Evolutionary conservation across 1,139 yeast species (phyloP), one percentile per base, ranked within the genome.

Genomic region (Pichia sp.): DNA sequence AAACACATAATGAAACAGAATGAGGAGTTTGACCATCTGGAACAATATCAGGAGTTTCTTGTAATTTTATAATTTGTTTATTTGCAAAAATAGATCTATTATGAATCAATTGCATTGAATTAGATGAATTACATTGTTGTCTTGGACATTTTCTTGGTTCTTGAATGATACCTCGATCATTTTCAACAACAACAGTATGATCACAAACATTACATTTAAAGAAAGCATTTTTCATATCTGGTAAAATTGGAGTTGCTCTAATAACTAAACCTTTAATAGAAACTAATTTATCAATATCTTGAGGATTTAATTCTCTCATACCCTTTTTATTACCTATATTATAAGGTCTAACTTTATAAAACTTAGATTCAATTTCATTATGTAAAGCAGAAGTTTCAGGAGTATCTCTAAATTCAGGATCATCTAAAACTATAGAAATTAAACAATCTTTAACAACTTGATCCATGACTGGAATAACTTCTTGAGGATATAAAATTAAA

Each of bases 1-100:
- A 92, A 3, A 88, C 95, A 71, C 97, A 89, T 36, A 92, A 72
- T 10, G 96, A 88, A 48, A 92, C 88, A 10, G 97, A 84, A 65
- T 92, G 98, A 2, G 99, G 98, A 3, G 98, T 92, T 67, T 92
- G 98, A 27, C 99, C 99, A 69, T 88, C 98, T 3, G 98, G 98
- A n/a, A 92, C 96, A 55, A 82, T 74, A 66, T 92, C 98, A 0
- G 98, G 99, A 0, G 98, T 92, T 66, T 92, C 99, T 67, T 92
- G 99, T 43, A 92, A 71, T 62, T 88, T 87, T 55, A 92, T 81
- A 36, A 92, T 92, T 67, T 92, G 99, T 64, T 90, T 92, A 66
- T 92, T 97, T 33, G 95, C 94, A 69, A 92, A 92, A 1, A 88
- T 79, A 34, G 95, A 86, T 59, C 98, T 77, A 65, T 92, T 92